These are phyloP conservation scores for Curvularia sp. DNA, from an alignment of 2,329 filamentous ascomycete species.

Conservation along the genomic window DNA sequence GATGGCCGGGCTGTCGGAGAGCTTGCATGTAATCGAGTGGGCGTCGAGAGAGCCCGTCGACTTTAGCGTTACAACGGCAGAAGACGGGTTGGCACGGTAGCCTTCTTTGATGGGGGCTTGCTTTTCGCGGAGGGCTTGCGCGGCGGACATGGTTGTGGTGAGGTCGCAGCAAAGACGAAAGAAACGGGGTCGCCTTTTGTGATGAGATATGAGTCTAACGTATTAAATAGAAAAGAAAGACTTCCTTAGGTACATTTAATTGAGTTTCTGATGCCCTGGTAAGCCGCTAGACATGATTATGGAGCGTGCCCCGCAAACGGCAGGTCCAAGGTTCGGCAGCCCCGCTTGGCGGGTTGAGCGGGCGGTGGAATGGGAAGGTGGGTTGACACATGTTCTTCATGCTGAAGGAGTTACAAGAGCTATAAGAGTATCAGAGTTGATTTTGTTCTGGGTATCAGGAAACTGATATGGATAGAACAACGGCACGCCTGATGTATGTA, in stretches of 20 bases:
- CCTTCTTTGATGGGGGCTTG: conserved; percentile 59
- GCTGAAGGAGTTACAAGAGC: not conserved
- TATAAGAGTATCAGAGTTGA: not conserved
- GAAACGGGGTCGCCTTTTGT: no score
- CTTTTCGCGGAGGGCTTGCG: conserved; percentile 54
- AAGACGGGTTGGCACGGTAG: conserved; percentile 55
- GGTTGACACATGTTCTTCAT: not conserved
- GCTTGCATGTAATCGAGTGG: conserved; percentile 57
- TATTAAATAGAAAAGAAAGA: no score
- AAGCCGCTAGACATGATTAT: not conserved
- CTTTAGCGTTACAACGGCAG: conserved; percentile 57
- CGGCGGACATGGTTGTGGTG: conserved; percentile 34
- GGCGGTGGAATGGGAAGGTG: conserved; percentile 20
- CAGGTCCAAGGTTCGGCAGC: conserved; percentile 26
- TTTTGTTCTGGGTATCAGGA: not conserved
- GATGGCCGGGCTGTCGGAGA: conserved; percentile 53
- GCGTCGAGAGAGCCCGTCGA: conserved; percentile 55
- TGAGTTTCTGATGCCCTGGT: not conserved
- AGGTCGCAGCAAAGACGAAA: no score
- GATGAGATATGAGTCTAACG: not conserved
- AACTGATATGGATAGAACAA: not conserved
- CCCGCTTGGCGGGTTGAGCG: conserved; percentile 33
- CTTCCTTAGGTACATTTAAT: not conserved
- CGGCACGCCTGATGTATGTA: not conserved
- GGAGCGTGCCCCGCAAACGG: conserved; percentile 30